Conservation (phyloP, 1,284 basidiomycete species). For the Apiotrichum laibachii region DNA sequence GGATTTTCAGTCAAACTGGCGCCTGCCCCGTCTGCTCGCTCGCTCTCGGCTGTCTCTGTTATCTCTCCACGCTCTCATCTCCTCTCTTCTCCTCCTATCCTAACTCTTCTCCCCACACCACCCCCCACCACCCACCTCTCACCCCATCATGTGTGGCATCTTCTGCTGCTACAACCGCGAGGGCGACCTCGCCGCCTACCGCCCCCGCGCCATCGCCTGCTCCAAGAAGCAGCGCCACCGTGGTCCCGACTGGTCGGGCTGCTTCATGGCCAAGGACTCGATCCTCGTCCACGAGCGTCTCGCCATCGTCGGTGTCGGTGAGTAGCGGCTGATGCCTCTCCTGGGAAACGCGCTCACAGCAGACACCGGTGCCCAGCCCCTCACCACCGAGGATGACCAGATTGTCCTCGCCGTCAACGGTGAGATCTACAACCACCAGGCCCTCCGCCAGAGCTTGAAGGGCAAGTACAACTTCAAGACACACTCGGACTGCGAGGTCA, state of each 20-base stretch:
- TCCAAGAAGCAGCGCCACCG: conserved; percentile 88
- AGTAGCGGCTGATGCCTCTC: conserved; percentile 47
- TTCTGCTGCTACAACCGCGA: conserved; percentile 76
- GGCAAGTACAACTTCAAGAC: conserved; percentile 82
- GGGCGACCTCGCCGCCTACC: conserved; percentile 65
- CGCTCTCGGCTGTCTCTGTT: not conserved
- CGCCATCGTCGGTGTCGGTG: conserved; percentile 96
- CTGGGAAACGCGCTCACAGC: not conserved
- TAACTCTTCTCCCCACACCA: not conserved
- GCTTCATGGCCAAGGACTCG: conserved; percentile 74
- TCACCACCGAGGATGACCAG: conserved; percentile 82
- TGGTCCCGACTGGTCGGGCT: conserved; percentile 96
- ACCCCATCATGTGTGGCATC: conserved; percentile 78
- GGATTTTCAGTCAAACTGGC: no score
- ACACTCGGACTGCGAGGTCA: conserved; percentile 97
- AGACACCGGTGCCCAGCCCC: conserved; percentile 97
- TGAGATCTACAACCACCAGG: conserved; percentile 97
- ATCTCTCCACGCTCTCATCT: not conserved
- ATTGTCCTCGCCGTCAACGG: conserved; percentile 92
- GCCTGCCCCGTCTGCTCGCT: not conserved
- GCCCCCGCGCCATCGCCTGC: conserved; percentile 73
- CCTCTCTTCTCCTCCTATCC: not conserved
- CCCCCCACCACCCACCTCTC: not conserved
- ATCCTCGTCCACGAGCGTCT: conserved; percentile 87
- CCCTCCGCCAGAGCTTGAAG: conserved; percentile 70